Conservation (phyloP, 2,329 filamentous ascomycete genomes). For the Xylaria sp. region DNA sequence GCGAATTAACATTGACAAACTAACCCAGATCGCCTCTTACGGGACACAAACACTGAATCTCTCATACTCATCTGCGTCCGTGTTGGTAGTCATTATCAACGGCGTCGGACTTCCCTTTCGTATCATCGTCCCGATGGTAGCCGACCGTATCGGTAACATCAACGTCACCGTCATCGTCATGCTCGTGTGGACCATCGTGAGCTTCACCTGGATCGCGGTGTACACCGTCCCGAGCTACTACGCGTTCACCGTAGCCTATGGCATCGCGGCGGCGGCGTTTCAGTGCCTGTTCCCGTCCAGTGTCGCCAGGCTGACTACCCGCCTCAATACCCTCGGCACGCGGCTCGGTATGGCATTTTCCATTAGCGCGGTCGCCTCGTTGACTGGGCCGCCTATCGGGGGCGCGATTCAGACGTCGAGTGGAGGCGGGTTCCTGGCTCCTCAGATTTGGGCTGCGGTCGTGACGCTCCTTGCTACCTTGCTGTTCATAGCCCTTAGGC, state of each 20-base stretch:
- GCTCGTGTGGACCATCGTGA: conserved; percentile 40
- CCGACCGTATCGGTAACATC: conserved; percentile 45
- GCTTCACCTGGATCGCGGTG: conserved; percentile 48
- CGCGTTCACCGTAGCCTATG: conserved; percentile 45
- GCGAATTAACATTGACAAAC: neutral
- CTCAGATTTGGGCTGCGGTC: conserved; percentile 45
- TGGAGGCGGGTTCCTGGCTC: conserved; percentile 36
- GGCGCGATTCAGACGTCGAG: conserved; percentile 42
- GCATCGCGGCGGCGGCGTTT: conserved; percentile 44
- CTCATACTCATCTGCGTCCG: conserved; percentile 42
- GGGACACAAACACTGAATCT: conserved; percentile 43
- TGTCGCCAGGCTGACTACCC: conserved; percentile 47
- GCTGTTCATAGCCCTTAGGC: conserved; percentile 32
- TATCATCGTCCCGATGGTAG: conserved; percentile 45
- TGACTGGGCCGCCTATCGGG: conserved; percentile 49
- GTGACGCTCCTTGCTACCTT: conserved; percentile 39
- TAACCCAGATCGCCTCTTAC: conserved; percentile 42
- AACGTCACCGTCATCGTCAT: conserved; percentile 43
- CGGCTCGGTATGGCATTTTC: conserved; percentile 50
- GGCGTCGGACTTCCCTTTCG: conserved; percentile 47
- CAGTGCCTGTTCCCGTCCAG: conserved; percentile 49
- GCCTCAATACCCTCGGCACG: conserved; percentile 47
- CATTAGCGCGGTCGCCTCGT: conserved; percentile 45
- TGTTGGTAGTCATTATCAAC: conserved; percentile 49
- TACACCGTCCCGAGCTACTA: conserved; percentile 43